Conservation (phyloP, 306 rosid genomes). For the Psophocarpus tetragonolobus region DNA sequence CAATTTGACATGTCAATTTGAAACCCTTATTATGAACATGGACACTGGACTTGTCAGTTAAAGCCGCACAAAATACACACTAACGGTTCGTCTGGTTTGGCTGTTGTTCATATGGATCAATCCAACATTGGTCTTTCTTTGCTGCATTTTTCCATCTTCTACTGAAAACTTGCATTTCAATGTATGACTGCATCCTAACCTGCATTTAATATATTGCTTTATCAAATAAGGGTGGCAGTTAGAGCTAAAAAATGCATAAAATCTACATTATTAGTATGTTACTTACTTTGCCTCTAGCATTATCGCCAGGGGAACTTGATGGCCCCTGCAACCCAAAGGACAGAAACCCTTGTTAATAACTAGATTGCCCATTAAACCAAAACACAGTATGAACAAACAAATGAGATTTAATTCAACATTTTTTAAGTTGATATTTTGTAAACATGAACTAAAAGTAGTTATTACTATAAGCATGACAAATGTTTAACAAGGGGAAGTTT, state of each 20-base stretch:
- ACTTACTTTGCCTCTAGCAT: conserved; percentile 62
- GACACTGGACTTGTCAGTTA: not conserved
- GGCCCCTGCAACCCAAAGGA: conserved; percentile 49
- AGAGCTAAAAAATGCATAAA: not conserved
- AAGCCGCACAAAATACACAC: not conserved
- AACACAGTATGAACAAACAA: not conserved
- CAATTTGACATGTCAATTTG: conserved; percentile 16
- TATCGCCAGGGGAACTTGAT: conserved; percentile 31
- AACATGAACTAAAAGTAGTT: not conserved
- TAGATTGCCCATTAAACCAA: not conserved
- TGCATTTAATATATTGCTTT: conserved; percentile 27
- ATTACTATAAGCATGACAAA: not conserved
- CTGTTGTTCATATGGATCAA: conserved; percentile 55
- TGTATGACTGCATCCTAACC: conserved; percentile 58
- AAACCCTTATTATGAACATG: conserved; percentile 23
- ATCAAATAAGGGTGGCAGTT: conserved; percentile 6
- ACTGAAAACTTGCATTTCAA: conserved; percentile 50
- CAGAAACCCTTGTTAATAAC: not conserved
- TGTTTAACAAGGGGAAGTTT: not conserved
- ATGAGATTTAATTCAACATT: not conserved
- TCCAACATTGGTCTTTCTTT: conserved; percentile 50
- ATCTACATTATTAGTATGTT: not conserved
- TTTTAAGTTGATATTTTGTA: not conserved
- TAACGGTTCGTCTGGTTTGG: conserved; percentile 35
- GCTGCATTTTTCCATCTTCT: conserved; percentile 54